phyloP scores from a whole-genome alignment of 768 basidiomycete genomes.

The Hericium coralloides region DNA sequence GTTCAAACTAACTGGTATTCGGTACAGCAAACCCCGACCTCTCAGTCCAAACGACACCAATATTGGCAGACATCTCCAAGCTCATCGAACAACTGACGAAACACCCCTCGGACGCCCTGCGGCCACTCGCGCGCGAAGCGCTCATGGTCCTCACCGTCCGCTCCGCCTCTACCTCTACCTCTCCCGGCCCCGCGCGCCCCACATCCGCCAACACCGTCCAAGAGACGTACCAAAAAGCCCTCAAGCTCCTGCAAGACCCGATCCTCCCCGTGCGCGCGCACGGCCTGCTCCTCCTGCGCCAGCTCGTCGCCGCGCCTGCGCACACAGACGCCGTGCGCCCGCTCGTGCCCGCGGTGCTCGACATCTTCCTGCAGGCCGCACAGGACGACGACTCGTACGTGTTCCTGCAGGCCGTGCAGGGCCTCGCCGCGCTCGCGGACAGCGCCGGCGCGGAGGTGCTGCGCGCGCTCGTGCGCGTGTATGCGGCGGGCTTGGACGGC shows the following conservation, averaged over 20 bases:
- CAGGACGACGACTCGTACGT: constrained; percentile 96
- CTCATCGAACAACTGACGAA: constrained; percentile 51
- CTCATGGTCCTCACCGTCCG: constrained; percentile 79
- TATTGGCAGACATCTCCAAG: constrained; percentile 63
- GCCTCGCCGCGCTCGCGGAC: constrained; percentile 80
- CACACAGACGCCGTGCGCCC: constrained; percentile 40
- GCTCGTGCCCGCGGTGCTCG: constrained; percentile 73
- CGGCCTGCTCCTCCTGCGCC: constrained; percentile 73
- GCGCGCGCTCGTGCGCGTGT: constrained; percentile 54
- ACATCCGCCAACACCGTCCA: constrained; percentile 29
- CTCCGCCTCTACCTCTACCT: constrained; percentile 46
- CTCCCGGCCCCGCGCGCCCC: constrained; percentile 16
- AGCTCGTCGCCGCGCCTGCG: constrained; percentile 41
- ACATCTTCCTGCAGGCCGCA: constrained; percentile 76
- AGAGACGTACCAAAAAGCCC: constrained; percentile 76
- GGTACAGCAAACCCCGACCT: constrained; percentile 42
- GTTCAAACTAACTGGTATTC: not conserved
- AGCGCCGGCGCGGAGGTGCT: constrained; percentile 68
- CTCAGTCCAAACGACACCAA: constrained; percentile 49
- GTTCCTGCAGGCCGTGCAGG: constrained; percentile 87
- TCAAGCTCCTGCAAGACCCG: constrained; percentile 84
- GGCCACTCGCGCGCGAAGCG: constrained; percentile 66
- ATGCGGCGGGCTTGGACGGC: constrained; percentile 45
- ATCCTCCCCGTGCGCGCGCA: constrained; percentile 92
- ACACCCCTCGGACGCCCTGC: constrained; percentile 37